Conservation (phyloP, 192 early-diverging fungal genomes). For the Mortierella alpina region DNA sequence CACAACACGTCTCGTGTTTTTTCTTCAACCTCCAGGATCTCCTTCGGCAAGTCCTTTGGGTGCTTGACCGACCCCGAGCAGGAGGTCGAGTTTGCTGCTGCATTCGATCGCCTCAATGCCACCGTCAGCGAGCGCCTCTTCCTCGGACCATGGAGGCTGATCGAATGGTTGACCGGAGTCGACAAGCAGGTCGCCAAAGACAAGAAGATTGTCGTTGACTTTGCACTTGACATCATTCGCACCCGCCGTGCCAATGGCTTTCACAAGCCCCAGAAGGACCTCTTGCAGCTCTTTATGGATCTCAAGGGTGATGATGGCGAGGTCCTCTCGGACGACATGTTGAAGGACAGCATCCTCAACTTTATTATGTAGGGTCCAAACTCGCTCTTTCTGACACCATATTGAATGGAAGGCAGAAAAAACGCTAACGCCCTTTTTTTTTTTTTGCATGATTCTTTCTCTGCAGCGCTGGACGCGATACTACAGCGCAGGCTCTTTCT, state of each 20-base stretch:
- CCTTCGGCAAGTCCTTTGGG: constrained; percentile 40
- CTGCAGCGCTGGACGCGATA: constrained; percentile 39
- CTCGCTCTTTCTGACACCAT: not conserved
- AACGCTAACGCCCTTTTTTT: not conserved
- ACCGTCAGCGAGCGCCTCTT: constrained; percentile 35
- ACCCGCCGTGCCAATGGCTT: constrained; percentile 17
- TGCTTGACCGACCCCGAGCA: constrained; percentile 24
- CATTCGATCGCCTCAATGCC: constrained; percentile 64
- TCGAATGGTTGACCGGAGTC: constrained; percentile 31
- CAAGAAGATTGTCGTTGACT: constrained; percentile 45
- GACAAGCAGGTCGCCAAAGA: constrained; percentile 30
- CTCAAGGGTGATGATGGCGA: constrained; percentile 53
- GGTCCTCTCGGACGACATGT: constrained; percentile 49
- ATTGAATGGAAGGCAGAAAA: not conserved
- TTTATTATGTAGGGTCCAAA: constrained; percentile 24
- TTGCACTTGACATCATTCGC: constrained; percentile 43
- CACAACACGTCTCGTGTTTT: not conserved
- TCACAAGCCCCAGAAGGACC: constrained; percentile 43
- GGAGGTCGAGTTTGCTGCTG: constrained; percentile 54
- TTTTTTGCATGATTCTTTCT: too few relatives aligned
- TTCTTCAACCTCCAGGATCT: constrained; percentile 16
- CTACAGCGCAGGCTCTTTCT: constrained; percentile 48
- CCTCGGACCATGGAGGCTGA: constrained; percentile 34
- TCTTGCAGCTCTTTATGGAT: constrained; percentile 60
- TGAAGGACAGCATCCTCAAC: constrained; percentile 61